Conservation (phyloP, 2,329 filamentous ascomycete genomes). For the Arthrobotrys entomopaga region DNA sequence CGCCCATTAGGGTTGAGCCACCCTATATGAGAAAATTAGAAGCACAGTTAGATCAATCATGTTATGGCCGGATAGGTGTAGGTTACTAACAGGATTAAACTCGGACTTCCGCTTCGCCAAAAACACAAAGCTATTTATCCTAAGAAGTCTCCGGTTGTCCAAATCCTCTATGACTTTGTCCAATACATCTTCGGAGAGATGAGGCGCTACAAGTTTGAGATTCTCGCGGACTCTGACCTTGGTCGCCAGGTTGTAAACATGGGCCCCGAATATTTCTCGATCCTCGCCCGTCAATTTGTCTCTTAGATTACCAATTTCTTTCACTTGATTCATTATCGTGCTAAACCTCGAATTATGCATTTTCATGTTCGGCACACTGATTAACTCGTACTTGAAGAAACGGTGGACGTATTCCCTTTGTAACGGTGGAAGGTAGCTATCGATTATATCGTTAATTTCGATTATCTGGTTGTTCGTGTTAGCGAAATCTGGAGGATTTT, state of each 20-base stretch:
- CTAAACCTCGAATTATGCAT: background rate
- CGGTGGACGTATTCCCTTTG: background rate
- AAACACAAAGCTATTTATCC: slow-evolving; percentile 10
- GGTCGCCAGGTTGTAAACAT: background rate
- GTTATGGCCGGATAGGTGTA: background rate
- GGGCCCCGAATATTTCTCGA: background rate
- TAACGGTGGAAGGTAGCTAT: background rate
- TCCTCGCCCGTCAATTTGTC: slow-evolving; percentile 7
- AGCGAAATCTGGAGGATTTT: background rate
- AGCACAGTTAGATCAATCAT: background rate
- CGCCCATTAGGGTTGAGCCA: slow-evolving; percentile 33
- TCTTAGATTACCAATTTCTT: background rate
- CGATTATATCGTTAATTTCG: slow-evolving; percentile 9
- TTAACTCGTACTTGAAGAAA: slow-evolving; percentile 23
- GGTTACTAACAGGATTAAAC: slow-evolving; percentile 42
- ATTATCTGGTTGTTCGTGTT: slow-evolving; percentile 16
- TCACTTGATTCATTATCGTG: background rate
- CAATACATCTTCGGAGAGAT: slow-evolving; percentile 2
- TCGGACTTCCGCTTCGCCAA: slow-evolving; percentile 27
- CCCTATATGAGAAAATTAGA: slow-evolving; percentile 22
- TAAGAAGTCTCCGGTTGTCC: background rate
- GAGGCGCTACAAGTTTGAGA: slow-evolving; percentile 3
- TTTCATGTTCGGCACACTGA: slow-evolving; percentile 7
- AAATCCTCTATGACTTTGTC: slow-evolving; percentile 12
- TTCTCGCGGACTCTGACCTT: background rate